Base-by-base conservation (phyloP, 805 yeast species). In the Komagataella ulmi region DNA sequence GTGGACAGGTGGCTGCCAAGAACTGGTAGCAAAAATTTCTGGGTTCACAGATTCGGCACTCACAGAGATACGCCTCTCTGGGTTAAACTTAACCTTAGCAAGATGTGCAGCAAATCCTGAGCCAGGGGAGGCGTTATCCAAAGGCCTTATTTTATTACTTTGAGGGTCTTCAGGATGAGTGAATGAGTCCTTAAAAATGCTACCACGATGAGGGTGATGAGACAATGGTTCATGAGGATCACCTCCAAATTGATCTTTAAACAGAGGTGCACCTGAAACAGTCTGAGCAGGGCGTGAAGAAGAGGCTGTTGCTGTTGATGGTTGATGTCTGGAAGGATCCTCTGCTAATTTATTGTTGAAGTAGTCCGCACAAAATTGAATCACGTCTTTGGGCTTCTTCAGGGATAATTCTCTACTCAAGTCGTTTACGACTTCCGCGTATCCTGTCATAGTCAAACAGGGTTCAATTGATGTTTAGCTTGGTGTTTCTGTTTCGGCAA, bases 11-110 rank as follows among this genome's bases (percentile, higher is more conserved):
- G 87, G 85, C 55, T 71, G 77, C 90, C 90, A 85, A 51, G 79
- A 74, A 60, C 80, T 85, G 40, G 78, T 73, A 51, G 73, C 72
- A 60, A 85, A 81, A 40, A 77, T 79, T 54, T 80, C 81, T 5
- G 93, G 95, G 61, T 85, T 83, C 59, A 85, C 65, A 2, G 93
- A 84, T 67, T 89, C 97, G 4, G 96, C 97, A 52, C 89, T 80
- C 12, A 89, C 97, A 18, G 95, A 84, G 3, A 89, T 85, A 70
- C 97, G 81, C 71, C 97, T 80, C 64, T 82, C 78, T 51, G 87
- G 88, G 64, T 83, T 85, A 66, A 83, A 84, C 50, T 78, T 74
- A 52, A 73, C 65, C 54, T 71, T 66, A 52, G 63, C 61, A 3
- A 62, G 50, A n/a, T 56, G 50, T 4, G 64, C 56, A 2, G 62